Evolutionary conservation across 352 stramenopile genomes (phyloP), one percentile per base, ranked within the genome.

Genomic region (Phytophthora citricola): DNA sequence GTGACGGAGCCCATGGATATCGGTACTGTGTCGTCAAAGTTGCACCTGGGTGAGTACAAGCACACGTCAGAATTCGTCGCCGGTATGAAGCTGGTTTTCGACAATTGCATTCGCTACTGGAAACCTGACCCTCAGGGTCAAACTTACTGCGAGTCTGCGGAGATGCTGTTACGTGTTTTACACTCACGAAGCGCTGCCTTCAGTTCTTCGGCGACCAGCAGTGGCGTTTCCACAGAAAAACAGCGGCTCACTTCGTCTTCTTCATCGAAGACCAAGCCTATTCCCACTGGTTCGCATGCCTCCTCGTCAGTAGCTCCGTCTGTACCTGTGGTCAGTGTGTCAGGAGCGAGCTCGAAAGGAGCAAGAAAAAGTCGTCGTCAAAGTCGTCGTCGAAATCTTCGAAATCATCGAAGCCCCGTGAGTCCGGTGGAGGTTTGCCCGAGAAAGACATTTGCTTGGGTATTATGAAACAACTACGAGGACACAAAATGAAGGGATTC

Each of bases 71-170:
- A 87, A 27, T 92, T 94, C 49, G 44, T 91, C 17, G 68, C 71
- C 17, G 85, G 87, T 9, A 63, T 93, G 47, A 81, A 89, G 52
- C 64, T 94, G n/a, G 83, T 94, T 2, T 95, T 95, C 64, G 86
- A 93, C 60, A 95, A 95, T 51, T 95, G 88, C 48, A 81, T 94
- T 53, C 72, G 66, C 10, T 95, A 95, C 64, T 95, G 88, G 88
- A 87, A 81, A 39, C 65, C 63, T 12, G 85, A 93, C 58, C 79
- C 85, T 6, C 79, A 92, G n/a, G 88, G 88, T 2, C 80, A 89
- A 39, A 80, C 85, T 6, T 95, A 95, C 40, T 94, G 85, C 38
- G 82, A 90, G 7, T 93, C 85, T 6, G 88, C 85, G 1, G 86
- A 87, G 46, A 81, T 68, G 34, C 59, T 95, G 43, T 51, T 86